Evolutionary conservation across 2,329 filamentous ascomycete genomes (phyloP), one percentile per base, ranked within the genome.

Genomic region (Penicillium corylophilum): DNA sequence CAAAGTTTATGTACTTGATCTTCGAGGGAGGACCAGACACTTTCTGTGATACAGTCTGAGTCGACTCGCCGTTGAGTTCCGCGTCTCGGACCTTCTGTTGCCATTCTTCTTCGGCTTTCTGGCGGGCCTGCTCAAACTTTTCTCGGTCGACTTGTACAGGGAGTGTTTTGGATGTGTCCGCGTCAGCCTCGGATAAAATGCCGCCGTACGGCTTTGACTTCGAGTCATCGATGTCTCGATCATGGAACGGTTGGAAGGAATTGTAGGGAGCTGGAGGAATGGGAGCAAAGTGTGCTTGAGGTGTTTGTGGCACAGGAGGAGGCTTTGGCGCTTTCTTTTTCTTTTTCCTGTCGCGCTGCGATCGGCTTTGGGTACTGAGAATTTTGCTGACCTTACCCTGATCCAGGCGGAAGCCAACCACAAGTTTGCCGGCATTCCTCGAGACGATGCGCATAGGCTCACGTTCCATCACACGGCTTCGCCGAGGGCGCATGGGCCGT

Each of bases 1-100:
- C 94, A 74, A 99, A 97, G 65, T 96, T 94, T 75, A 99, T 96
- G 74, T 92, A 96, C 71, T 97, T 95, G 70, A 99, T 97, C 74
- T 96, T 94, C 71, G 92, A 97, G 4, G 90, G 89, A 24, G 90
- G 90, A 0, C 89, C 90, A n/a, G 85, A 84, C 3, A 87, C 78
- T 67, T 96, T 96, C 61, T 86, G 85, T 16, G 83, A 77, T 65
- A 84, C 87, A 63, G 84, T 86, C 20, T 80, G 74, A 13, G 83
- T 82, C 15, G 80, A 77, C 40, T 85, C 84, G n/a, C 78, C 75
- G 54, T 83, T 85, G 24, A 82, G 82, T 60, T 92, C 86, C 65
- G 79, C 63, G 74, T 79, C 57, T 77, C 84, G 71, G 20, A 82
- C 76, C 61, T 85, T 84, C 60, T 84, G 82, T 65, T 90, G 87